Evolutionary conservation across 495 filamentous ascomycete genomes (phyloP).

Genomic region (Apiosordaria backusii): DNA sequence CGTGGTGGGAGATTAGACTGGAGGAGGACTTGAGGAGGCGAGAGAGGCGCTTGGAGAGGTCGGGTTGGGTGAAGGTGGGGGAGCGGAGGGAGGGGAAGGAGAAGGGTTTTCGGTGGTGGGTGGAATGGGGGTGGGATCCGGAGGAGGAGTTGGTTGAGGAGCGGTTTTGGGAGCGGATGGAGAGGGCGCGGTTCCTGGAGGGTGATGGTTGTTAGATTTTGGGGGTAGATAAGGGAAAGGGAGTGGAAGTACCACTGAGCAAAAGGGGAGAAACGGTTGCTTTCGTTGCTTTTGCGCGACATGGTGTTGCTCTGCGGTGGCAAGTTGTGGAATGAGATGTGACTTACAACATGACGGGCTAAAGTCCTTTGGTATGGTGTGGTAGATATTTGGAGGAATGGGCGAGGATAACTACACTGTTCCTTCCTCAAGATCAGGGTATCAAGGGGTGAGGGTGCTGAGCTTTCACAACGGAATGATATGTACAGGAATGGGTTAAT

Average conservation of each 20-base stretch:
- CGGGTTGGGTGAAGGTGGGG: constrained; percentile 71
- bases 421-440: neutral
- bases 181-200: constrained; percentile 57
- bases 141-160: constrained; percentile 36
- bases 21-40: constrained; percentile 91
- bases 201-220: constrained; percentile 5
- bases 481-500: neutral
- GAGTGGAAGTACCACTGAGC: constrained; percentile 23
- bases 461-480: too few relatives aligned
- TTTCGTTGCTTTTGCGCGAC: constrained; percentile 27
- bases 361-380: neutral
- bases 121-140: constrained; percentile 42
- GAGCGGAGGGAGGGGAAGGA: constrained; percentile 78
- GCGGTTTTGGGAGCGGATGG: constrained; percentile 35
- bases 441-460: neutral
- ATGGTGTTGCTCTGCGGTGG: constrained; percentile 18
- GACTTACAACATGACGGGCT: constrained; percentile 11
- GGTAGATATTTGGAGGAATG: neutral
- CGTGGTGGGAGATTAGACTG: constrained; percentile 74
- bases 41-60: constrained; percentile 78
- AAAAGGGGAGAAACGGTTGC: constrained; percentile 23
- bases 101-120: constrained; percentile 51
- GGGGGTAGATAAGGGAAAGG: neutral
- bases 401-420: neutral
- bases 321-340: neutral